These are phyloP conservation scores for Schoenoplectus tabernaemontani DNA, from an alignment of 202 grass and related monocot species.

Conservation along the genomic window DNA sequence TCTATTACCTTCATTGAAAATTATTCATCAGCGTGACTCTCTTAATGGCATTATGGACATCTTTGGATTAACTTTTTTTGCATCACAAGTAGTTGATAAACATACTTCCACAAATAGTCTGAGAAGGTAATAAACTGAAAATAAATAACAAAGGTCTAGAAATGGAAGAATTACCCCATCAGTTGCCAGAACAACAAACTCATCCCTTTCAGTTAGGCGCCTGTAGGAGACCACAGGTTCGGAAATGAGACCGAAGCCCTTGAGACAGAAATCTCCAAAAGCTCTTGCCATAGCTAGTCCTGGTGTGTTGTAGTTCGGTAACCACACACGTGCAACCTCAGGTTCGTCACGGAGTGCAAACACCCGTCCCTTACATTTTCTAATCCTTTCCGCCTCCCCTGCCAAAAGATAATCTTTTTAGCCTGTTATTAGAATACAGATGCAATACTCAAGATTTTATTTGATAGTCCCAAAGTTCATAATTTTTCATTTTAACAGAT, in stretches of 20 bases:
- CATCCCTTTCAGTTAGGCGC: constrained; percentile 52
- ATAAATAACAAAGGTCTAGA: not conserved
- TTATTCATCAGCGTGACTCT: not conserved
- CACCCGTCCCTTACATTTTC: constrained; percentile 62
- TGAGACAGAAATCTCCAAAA: constrained; percentile 93
- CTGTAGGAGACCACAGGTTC: constrained; percentile 66
- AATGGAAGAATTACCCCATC: constrained; percentile 53
- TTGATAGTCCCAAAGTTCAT: not conserved
- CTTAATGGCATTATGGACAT: not conserved
- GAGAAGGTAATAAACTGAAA: not conserved
- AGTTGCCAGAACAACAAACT: constrained; percentile 86
- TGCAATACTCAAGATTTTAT: not conserved
- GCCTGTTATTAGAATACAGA: not conserved
- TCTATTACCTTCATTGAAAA: constrained; percentile 2
- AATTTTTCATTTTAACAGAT: not conserved
- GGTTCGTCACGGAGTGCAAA: constrained; percentile 89
- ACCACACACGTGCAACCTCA: constrained; percentile 82
- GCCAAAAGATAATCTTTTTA: constrained; percentile 16
- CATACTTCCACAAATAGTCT: not conserved
- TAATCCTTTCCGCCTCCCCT: constrained; percentile 89
- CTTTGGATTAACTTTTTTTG: not conserved
- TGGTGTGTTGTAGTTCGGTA: constrained; percentile 68
- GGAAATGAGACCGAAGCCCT: constrained; percentile 85
- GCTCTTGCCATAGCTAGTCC: constrained; percentile 95
- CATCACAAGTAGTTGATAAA: not conserved